Base-by-base conservation (phyloP, 371 early-diverging fungal species). In the Mucor plumbeus region DNA sequence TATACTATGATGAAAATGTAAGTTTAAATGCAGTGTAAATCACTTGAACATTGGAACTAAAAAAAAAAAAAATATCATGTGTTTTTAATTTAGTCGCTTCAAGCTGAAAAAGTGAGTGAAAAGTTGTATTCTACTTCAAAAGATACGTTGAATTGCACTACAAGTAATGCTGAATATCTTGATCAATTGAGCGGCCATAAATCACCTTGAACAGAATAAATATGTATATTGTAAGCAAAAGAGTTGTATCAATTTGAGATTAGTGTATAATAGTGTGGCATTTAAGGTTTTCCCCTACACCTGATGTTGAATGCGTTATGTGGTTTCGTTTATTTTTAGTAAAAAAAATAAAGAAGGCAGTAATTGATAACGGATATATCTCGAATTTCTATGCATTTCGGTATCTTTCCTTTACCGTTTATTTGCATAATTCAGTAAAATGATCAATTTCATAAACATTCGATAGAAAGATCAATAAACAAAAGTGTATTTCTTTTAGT, bases 1-100 rank as follows among this genome's bases (percentile, higher is more conserved):
- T 79, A 6, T 89, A 92, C 64, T 91, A 83, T 76, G 87, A 90
- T 69, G 83, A 85, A 55, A 68, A 74, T 54, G 90, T 89, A 82
- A 72, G 82, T 77, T 54, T 44, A 15, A 19, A 6, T 7, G 31
- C 21, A 38, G 38, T 38, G 38, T 38, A 15, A 11, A 44, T 43
- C 47, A 35, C 34, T 34, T 19, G 19, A 58, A 17, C 26, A 35
- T 34, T 8, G 35, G 14, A 57, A 57, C n/a, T 11, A 59, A 15
- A 8, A 59, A 21, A 59, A 31, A 8, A 7, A 44, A 14, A 43
- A 9, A 41, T 35, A 41, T 43, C 40, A 33, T 17, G 15, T 60
- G 38, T n/a, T 39, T 5, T 55, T 17, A 31, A 35, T 40, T 35
- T 78, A 84, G 81, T 67, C 80, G 10, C 26, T 59, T 5, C 79